Percentiles rank a stretch among this genome's conserved stretches.
phyloP scores from a whole-genome alignment of 345 rosid species.

The Bruguiera gymnorhiza region DNA sequence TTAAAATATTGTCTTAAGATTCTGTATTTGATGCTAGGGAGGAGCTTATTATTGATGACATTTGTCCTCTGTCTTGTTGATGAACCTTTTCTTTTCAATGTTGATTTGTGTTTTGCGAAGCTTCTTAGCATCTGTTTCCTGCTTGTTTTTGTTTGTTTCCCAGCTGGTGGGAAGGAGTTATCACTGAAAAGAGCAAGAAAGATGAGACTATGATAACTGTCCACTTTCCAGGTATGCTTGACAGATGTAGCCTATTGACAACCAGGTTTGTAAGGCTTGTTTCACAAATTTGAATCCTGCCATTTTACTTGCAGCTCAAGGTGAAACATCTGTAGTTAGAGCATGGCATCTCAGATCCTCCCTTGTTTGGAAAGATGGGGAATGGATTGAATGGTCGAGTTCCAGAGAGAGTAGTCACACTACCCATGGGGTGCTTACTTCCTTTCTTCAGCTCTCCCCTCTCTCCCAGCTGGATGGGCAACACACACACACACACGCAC shows the following conservation, averaged over 20 bases:
- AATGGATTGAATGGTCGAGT: constrained; percentile 79
- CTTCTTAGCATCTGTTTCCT: neutral
- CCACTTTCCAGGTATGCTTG: constrained; percentile 64
- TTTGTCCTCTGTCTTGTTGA: neutral
- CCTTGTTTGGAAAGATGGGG: constrained; percentile 78
- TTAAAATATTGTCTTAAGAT: too few relatives aligned
- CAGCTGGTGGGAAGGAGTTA: constrained; percentile 97
- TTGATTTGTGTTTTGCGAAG: neutral
- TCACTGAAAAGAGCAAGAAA: constrained; percentile 76
- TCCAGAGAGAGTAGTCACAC: constrained; percentile 34
- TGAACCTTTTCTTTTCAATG: neutral
- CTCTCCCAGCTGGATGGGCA: neutral
- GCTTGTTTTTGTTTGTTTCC: constrained; percentile 20
- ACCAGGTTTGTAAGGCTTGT: neutral
- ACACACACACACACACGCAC: too few relatives aligned
- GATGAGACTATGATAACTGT: constrained; percentile 66
- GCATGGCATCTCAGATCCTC: constrained; percentile 91
- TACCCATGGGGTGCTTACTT: constrained; percentile 51
- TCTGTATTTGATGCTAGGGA: too few relatives aligned
- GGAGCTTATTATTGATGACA: neutral
- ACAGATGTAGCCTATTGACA: neutral
- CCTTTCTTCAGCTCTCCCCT: neutral
- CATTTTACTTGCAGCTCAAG: constrained; percentile 51
- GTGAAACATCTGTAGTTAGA: constrained; percentile 52
- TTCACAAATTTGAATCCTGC: constrained; percentile 7